These are phyloP conservation scores for Raphanus raphanistrum DNA, from an alignment of 345 rosid species.

Conservation along the genomic window DNA sequence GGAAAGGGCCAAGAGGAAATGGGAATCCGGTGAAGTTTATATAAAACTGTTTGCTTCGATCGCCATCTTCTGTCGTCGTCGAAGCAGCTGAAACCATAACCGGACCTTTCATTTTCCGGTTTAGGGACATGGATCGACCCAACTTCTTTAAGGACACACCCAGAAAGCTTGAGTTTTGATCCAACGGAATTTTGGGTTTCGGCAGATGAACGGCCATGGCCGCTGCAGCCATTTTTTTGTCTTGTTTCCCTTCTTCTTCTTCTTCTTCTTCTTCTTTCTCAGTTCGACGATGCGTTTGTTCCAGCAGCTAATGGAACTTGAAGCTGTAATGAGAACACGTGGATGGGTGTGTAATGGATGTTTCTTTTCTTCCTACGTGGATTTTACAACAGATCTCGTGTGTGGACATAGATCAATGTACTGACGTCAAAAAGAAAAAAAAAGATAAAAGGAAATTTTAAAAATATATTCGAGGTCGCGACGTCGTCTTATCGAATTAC, in stretches of 20 bases:
- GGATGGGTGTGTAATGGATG: not conserved
- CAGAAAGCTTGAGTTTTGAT: constrained; percentile 43
- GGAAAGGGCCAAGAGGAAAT: constrained; percentile 97
- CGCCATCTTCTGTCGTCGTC: constrained; percentile 12
- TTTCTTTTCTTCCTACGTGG: constrained; percentile 29
- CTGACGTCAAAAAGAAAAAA: not conserved
- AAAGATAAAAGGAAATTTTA: not conserved
- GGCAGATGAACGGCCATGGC: constrained; percentile 56
- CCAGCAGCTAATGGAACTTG: not conserved
- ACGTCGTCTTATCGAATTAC: not conserved
- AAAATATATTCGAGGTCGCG: not conserved
- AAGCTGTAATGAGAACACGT: constrained; percentile 33
- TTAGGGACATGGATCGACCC: constrained; percentile 41
- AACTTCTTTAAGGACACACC: constrained; percentile 50
- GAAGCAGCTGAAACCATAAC: constrained; percentile 58
- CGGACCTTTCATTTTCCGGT: constrained; percentile 37
- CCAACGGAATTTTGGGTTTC: constrained; percentile 45
- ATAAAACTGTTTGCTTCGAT: constrained; percentile 60
- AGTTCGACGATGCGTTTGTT: not conserved
- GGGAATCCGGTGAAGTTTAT: constrained; percentile 90
- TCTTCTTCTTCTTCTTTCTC: constrained; percentile 7
- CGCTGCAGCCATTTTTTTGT: constrained; percentile 44
- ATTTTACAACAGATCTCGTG: not conserved
- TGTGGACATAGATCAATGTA: constrained; percentile 21
- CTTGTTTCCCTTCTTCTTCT: not conserved